Evolutionary conservation across 208 protist genomes (phyloP).

Genomic region (Acanthamoeba royreba): DNA sequence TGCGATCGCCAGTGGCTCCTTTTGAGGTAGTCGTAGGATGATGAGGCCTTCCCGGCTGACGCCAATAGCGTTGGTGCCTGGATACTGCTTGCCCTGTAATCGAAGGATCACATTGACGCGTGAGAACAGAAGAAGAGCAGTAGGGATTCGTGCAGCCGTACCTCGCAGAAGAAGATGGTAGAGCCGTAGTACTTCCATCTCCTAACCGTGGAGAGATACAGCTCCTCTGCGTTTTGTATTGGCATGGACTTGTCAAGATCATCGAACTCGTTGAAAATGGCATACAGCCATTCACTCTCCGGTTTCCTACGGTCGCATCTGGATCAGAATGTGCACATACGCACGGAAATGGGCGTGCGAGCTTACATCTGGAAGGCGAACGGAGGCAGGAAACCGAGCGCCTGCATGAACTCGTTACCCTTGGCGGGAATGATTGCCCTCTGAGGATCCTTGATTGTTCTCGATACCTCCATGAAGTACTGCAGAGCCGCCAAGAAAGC

Average conservation of each 20-base stretch:
- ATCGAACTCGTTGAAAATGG: neutral
- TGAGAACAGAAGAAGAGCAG: too few relatives aligned
- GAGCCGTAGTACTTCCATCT: conserved; percentile 11
- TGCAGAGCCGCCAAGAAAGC: neutral
- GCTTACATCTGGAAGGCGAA: neutral
- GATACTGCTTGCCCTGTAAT: neutral
- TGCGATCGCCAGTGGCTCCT: neutral
- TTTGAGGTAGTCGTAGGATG: conserved; percentile 5
- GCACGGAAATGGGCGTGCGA: neutral
- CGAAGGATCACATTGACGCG: too few relatives aligned
- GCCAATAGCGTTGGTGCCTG: neutral
- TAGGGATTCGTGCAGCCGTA: too few relatives aligned
- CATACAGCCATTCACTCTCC: neutral
- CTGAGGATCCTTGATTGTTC: neutral
- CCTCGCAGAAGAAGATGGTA: conserved; percentile 18
- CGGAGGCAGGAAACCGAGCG: neutral
- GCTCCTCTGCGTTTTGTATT: neutral
- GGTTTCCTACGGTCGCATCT: too few relatives aligned
- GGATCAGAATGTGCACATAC: neutral
- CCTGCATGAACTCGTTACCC: conserved; percentile 6
- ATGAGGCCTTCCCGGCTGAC: neutral
- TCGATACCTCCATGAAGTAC: neutral
- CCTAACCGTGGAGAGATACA: conserved; percentile 8
- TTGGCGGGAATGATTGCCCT: neutral
- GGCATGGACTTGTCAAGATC: neutral